Evolutionary conservation across 2,329 filamentous ascomycete genomes (phyloP), one percentile per base, ranked within the genome.

Genomic region (Colletotrichum tanaceti): DNA sequence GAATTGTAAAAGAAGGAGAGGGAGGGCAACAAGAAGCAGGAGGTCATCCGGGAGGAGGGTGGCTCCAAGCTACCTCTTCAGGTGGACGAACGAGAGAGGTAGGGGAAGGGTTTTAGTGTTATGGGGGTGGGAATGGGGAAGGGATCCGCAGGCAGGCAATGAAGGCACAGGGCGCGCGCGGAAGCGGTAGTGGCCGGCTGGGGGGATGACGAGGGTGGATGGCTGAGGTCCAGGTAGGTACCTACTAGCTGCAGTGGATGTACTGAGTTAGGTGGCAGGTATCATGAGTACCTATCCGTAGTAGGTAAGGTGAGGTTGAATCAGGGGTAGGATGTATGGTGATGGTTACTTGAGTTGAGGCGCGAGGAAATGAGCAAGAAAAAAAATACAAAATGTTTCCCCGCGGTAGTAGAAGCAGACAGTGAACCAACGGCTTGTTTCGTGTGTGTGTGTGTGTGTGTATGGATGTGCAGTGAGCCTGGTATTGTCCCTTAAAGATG

Each of bases 51-150:
- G 28, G 18, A 58, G 18, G 35, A 22, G 54, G 28, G 63, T 50
- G 39, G 20, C 49, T 38, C 41, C 41, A 47, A 65, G 65, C 61
- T 68, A 68, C 65, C 60, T 68, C 55, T 65, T 68, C 55, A 68
- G 62, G 54, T 65, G 65, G 65, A 68, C 44, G 44, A 20, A 49
- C 16, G 46, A 28, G n/a, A 22, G 2, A 44, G 43, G 58, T 39
- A 49, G 18, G 35, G 65, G 53, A 58, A 58, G 28, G 63, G 65
- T 64, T 64, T 54, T 38, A 68, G 52, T 63, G 64, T 50, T 43
- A 38, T 28, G 43, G 43, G 28, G 58, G 41, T 52, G 53, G 65
- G 44, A 41, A 64, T 58, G 65, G 65, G 65, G 65, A 64, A 53
- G 47, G 53, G 53, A 65, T 64, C 65, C 60, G 60, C 65, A 68